Evolutionary conservation across 306 rosid genomes (phyloP).

Genomic region (Biancaea sappan): DNA sequence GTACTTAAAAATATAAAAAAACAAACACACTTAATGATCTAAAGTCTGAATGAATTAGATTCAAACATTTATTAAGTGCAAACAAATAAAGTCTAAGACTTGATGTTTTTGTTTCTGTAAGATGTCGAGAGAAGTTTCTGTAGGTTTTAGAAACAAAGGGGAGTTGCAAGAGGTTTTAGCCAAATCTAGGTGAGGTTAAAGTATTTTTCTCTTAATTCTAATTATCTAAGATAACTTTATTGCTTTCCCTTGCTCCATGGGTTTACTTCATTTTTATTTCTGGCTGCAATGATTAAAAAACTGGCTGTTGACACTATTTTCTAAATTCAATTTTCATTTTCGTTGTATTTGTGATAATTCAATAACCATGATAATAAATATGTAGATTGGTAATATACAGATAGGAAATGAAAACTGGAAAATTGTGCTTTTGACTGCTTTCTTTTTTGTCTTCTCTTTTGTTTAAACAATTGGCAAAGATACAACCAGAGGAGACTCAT

Average conservation of each 20-base stretch:
- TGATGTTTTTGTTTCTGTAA: neutral
- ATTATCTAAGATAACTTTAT: neutral
- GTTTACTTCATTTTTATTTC: neutral
- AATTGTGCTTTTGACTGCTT: conserved; percentile 2
- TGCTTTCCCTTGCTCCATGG: neutral
- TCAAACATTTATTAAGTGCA: too few relatives aligned
- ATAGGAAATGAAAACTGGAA: neutral
- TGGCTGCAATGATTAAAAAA: neutral
- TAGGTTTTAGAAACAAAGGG: neutral
- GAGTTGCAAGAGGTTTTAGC: neutral
- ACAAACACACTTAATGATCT: too few relatives aligned
- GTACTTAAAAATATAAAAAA: too few relatives aligned
- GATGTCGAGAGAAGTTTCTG: neutral
- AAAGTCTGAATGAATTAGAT: too few relatives aligned
- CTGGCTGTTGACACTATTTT: conserved; percentile 14
- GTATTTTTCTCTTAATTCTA: neutral
- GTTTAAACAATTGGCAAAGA: conserved; percentile 13
- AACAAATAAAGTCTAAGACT: too few relatives aligned
- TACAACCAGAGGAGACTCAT: neutral
- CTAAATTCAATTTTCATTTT: conserved; percentile 1
- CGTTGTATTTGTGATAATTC: neutral
- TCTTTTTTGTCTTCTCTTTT: neutral
- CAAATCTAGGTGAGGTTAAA: neutral
- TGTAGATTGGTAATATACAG: neutral
- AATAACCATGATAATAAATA: neutral